Evolutionary conservation across 2,329 filamentous ascomycete genomes (phyloP), one percentile per base, ranked within the genome.

Genomic region (Fusarium sp.): DNA sequence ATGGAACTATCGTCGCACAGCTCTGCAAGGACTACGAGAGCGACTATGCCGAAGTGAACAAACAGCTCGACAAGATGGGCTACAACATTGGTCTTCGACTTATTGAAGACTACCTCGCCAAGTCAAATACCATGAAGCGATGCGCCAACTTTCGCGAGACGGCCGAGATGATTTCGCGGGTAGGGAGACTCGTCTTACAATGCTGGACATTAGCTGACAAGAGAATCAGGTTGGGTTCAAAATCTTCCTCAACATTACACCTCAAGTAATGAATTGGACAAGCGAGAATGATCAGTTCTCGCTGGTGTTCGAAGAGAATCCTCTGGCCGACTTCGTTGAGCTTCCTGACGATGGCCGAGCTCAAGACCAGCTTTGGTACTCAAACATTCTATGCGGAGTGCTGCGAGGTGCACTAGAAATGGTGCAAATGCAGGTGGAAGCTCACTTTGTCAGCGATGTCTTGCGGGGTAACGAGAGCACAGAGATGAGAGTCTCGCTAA

Each of bases 391-490:
- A 42, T 98, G 96, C 74, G 96, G 96, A 42, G 93, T 99, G 42
- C 83, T 99, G 65, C 87, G 96, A 72, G 96, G 96, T 16, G 91
- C 95, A 2, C 81, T 99, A 62, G 96, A 99, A 80, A 99, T 99
- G 96, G 95, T 98, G 76, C 95, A 98, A 86, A 97, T 98, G 93
- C 96, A 98, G 80, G 94, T 98, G 6, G 95, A 99, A 78, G 93
- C 93, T 46, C 94, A 97, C 77, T 99, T 98, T 78, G 92, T 97
- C 76, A 98, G 93, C 79, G 96, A 99, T 79, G 88, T 97, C 31
- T 84, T 99, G 63, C 89, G 94, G 58, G 96, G 96, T 5, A 95
- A 98, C 76, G 96, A 99, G 78, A 95, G 93, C 20, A 99, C 96
- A 2, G 96, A 99, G 84, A 98, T 99, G 93, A 88, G 95, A 76